Percentiles rank a stretch among this genome's conserved stretches.
phyloP scores from a whole-genome alignment of 169 alveolate species.

The Eimeria maxima region DNA sequence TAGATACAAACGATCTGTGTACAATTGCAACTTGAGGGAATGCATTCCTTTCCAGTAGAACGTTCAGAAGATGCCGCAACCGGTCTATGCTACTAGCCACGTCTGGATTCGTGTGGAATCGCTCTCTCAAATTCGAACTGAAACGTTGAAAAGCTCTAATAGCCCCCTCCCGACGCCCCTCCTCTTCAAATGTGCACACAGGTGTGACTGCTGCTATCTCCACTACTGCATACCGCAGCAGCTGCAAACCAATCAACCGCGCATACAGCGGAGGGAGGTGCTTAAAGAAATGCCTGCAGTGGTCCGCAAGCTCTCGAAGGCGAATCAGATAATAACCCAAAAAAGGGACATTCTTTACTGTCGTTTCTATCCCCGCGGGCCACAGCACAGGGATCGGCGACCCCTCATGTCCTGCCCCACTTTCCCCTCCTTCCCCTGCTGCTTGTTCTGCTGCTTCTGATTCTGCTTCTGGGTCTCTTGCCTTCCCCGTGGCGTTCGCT shows the following conservation, averaged over 20 bases:
- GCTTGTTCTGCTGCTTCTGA: too few relatives aligned
- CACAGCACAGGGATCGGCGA: conserved; percentile 23
- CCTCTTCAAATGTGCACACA: neutral
- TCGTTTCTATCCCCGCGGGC: neutral
- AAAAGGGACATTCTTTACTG: neutral
- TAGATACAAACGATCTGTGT: too few relatives aligned
- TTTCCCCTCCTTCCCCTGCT: neutral
- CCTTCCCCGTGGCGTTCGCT: neutral
- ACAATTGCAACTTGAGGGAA: too few relatives aligned
- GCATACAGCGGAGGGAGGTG: neutral
- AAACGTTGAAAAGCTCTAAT: neutral
- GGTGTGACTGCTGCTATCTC: neutral
- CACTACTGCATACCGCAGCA: neutral
- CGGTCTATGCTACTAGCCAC: too few relatives aligned
- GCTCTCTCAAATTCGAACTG: neutral
- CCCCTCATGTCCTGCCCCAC: neutral
- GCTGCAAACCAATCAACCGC: neutral
- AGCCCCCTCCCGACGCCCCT: neutral
- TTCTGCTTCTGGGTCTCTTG: neutral
- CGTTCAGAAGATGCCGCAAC: too few relatives aligned
- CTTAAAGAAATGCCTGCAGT: neutral
- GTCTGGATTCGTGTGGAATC: neutral
- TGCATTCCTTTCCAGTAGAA: too few relatives aligned
- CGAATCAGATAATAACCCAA: neutral
- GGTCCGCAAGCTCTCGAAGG: neutral